phyloP scores from a whole-genome alignment of 2,329 filamentous ascomycete genomes.

The Blastomyces percursus region DNA sequence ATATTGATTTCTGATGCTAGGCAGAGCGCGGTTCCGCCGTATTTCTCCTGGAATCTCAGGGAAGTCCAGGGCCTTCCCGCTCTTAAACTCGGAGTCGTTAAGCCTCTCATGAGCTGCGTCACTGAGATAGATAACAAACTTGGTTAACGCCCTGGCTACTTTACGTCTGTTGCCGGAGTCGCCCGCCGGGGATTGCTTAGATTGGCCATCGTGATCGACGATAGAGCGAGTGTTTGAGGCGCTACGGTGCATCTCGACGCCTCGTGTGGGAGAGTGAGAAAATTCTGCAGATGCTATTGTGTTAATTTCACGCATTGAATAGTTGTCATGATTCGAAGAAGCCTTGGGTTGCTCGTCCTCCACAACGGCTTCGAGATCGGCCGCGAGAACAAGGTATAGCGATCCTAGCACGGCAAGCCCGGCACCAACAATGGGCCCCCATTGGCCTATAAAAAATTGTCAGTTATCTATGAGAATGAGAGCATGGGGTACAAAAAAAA shows the following conservation, averaged over 20 bases:
- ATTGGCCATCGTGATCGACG: constrained; percentile 1
- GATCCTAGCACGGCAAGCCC: constrained; percentile 49
- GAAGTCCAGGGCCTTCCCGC: constrained; percentile 39
- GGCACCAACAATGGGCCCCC: constrained; percentile 41
- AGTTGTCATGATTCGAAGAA: constrained; percentile 18
- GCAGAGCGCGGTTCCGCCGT: constrained; percentile 34
- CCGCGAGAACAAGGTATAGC: constrained; percentile 43
- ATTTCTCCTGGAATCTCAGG: constrained; percentile 47
- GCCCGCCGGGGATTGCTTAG: constrained; percentile 13
- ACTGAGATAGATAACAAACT: constrained; percentile 38
- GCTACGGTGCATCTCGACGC: background rate
- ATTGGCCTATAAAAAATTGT: constrained; percentile 20
- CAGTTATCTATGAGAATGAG: constrained; percentile 8
- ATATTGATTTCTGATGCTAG: constrained; percentile 33
- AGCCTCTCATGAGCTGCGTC: constrained; percentile 39
- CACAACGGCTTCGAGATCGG: constrained; percentile 22
- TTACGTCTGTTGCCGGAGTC: constrained; percentile 30
- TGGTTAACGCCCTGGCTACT: constrained; percentile 36
- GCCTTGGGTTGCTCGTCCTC: constrained; percentile 11
- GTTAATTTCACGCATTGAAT: constrained; percentile 13
- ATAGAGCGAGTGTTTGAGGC: background rate
- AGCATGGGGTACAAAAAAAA: background rate
- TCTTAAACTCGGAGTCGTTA: constrained; percentile 41
- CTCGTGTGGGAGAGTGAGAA: background rate
- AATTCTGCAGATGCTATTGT: background rate